These are phyloP conservation scores for Endotrypanum monterogeii DNA, from an alignment of 208 protist species.

Conservation along the genomic window DNA sequence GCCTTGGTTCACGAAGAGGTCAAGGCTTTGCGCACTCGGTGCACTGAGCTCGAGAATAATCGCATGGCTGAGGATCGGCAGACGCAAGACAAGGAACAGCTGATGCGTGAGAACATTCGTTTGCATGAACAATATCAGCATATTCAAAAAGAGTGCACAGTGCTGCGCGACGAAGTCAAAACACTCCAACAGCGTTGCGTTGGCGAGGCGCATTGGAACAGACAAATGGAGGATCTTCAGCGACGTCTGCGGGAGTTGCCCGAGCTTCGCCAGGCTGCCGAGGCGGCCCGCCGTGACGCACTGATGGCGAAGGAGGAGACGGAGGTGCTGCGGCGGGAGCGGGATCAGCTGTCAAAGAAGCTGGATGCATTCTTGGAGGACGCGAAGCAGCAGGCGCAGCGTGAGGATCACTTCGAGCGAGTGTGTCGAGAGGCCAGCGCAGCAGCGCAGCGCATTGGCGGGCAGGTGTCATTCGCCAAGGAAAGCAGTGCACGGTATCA, in stretches of 20 bases:
- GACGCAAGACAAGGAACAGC: conserved; percentile 55
- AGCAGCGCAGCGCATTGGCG: conserved; percentile 49
- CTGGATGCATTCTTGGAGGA: conserved; percentile 72
- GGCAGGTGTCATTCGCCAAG: conserved; percentile 41
- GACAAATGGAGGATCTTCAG: conserved; percentile 74
- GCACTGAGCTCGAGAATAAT: conserved; percentile 40
- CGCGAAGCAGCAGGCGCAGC: conserved; percentile 43
- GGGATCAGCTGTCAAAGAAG: conserved; percentile 65
- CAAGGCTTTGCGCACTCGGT: conserved; percentile 41
- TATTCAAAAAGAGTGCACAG: conserved; percentile 53
- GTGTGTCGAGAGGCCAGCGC: conserved; percentile 62
- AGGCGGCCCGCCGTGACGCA: conserved; percentile 61
- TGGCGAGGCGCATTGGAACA: conserved; percentile 32
- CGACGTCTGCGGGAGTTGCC: conserved; percentile 62
- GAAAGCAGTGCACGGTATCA: conserved; percentile 32
- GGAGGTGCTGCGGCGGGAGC: conserved; percentile 59
- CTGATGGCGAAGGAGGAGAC: conserved; percentile 62
- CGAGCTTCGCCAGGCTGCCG: conserved; percentile 56
- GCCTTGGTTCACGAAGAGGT: conserved; percentile 61
- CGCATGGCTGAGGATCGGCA: conserved; percentile 36
- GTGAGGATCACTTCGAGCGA: conserved; percentile 61
- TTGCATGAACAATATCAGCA: conserved; percentile 69
- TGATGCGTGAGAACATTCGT: conserved; percentile 69
- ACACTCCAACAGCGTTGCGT: conserved; percentile 28
- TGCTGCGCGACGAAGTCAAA: conserved; percentile 47